Evolutionary conservation across 257 asterid species (phyloP), one percentile per base, ranked within the genome.

Genomic region (Cruciata laevipes): DNA sequence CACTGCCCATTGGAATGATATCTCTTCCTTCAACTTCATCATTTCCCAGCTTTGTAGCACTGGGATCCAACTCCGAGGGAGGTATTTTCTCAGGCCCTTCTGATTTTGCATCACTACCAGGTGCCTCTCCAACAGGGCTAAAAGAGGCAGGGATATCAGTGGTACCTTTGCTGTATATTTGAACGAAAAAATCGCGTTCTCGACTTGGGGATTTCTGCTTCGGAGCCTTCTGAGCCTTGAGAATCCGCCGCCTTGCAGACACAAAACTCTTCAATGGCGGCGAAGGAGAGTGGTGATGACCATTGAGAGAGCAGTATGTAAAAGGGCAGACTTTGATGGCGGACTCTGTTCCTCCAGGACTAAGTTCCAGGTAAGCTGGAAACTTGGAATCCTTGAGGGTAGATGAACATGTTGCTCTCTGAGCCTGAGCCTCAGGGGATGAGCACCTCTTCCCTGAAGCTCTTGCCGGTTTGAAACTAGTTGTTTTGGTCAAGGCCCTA

Each of bases 231-330:
- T 87, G 94, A 38, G 80, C 69, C 83, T 86, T 89, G 68, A 87
- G 47, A 71, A 72, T 13, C 18, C 81, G 87, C 83, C 98, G 75
- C 74, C 81, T 77, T 1, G 84, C 83, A 1, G 89, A 81, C 77
- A 92, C n/a, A 81, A 92, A 92, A 61, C 76, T 32, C 87, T 86
- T 86, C 49, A 92, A 75, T 0, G 96, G 91, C 0, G 96, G 95
- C 76, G 81, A 62, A 23, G 95, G 78, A 71, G 80, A 76, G 27
- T 80, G 97, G 38, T 67, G 86, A 78, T 86, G 97, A n/a, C 96
- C 98, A 56, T 92, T 92, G n/a, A 89, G 89, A 7, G 98, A 89
- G 25, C 98, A 92, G 58, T 92, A 89, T 13, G 84, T 80, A 38
- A 87, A 92, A 0, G 97, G 85, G 68, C 98, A 92, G 23, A 92